Evolutionary conservation across 495 filamentous ascomycete genomes (phyloP).

Genomic region (Trichoderma reesei): DNA sequence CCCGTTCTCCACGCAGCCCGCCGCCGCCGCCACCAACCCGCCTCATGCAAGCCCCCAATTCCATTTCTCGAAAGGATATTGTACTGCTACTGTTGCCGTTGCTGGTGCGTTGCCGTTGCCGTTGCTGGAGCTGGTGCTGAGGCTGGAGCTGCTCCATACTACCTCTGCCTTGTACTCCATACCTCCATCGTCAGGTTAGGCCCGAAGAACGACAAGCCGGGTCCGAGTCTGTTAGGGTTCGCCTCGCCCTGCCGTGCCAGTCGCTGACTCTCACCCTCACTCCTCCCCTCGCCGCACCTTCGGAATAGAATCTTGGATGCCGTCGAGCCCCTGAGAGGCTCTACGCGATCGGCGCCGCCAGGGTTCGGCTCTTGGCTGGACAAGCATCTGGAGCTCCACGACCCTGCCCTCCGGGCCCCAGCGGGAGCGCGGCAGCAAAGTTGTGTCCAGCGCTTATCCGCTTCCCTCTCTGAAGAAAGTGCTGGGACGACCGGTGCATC

Average conservation of each 20-base stretch:
- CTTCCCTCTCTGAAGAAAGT: constrained; percentile 40
- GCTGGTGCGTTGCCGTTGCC: no score
- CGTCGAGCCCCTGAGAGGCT: constrained; percentile 29
- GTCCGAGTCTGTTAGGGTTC: constrained; percentile 8
- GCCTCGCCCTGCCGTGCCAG: not conserved
- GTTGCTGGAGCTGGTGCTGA: no score
- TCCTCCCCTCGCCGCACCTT: constrained; percentile 9
- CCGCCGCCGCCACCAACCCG: constrained; percentile 8
- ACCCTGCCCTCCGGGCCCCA: constrained; percentile 32
- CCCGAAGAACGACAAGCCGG: not conserved
- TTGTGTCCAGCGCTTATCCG: constrained; percentile 27
- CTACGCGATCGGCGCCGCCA: constrained; percentile 30
- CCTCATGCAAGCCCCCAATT: constrained; percentile 10
- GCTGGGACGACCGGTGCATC: constrained; percentile 40
- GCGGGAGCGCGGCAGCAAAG: constrained; percentile 28
- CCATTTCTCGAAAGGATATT: not conserved
- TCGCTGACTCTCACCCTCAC: constrained; percentile 12
- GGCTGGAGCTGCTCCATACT: not conserved
- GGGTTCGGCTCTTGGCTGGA: constrained; percentile 38
- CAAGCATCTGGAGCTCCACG: constrained; percentile 34
- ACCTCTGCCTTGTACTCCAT: constrained; percentile 6
- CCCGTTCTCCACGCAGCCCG: constrained; percentile 8
- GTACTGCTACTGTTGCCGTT: not conserved
- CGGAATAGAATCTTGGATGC: constrained; percentile 30
- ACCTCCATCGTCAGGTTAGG: not conserved